Evolutionary conservation across 768 basidiomycete genomes (phyloP), one percentile per base, ranked within the genome.

Genomic region (Lentinula guzmanii): DNA sequence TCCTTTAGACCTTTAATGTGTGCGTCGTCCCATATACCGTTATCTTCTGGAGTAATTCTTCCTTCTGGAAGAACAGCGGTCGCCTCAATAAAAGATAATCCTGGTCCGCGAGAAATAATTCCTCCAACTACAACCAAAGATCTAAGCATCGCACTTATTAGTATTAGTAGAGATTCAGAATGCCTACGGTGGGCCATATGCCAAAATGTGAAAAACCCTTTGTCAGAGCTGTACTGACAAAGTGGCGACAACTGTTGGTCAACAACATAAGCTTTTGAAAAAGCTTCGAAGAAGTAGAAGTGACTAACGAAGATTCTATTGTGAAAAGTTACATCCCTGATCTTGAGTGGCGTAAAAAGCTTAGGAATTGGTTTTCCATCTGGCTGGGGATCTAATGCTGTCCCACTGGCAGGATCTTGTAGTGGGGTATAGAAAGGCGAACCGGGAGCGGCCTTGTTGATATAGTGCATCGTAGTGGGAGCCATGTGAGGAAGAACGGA

Each of bases 1-100:
- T 79, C 70, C 61, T 78, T 75, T 45, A 82, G 67, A 1, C 72
- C 65, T 15, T 70, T 75, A 64, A 74, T 77, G 42, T 90, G 89
- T 1, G 75, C 74, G 62, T 87, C 88, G 24, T 76, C 71, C 87
- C 88, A 90, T 58, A 90, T 67, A 5, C 87, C 88, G 8, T 72
- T 61, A 61, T 89, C 89, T 62, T 87, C 76, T 1, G 89, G 86
- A 0, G 84, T 81, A 70, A 88, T 88, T n/a, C 86, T 78, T 4
- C 84, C 84, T 67, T 84, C 78, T 0, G 82, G 79, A 6, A 75
- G 65, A n/a, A 89, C 82, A 8, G 84, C 83, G 0, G 85, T 83
- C 1, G 88, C 89, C 71, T 93, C 90, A 24, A 88, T 72, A 48
- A 85, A 75, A 59, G 86, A 78, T 1, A 84, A 72, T 0, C 85